These are phyloP conservation scores for Posidonia oceanica DNA, from an alignment of 116 monocot species.

Conservation along the genomic window DNA sequence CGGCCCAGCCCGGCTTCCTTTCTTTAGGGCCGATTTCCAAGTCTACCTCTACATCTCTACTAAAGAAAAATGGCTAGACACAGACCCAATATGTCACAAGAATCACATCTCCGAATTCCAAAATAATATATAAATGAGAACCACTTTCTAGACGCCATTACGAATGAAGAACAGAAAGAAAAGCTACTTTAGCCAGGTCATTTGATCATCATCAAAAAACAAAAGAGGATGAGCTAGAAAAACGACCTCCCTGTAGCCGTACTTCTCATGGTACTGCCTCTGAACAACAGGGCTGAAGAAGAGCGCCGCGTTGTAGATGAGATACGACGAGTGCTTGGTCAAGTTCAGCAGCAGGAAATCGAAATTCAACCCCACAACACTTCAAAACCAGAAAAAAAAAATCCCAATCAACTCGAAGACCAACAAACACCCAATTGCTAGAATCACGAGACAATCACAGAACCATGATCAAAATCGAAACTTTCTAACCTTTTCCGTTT, in stretches of 20 bases:
- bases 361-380: constrained; percentile 94
- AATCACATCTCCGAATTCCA: no score
- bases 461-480: constrained; percentile 7
- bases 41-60: no score
- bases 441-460: neutral
- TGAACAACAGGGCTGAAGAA: constrained; percentile 85
- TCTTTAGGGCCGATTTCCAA: no score
- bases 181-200: no score
- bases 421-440: neutral
- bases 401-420: neutral
- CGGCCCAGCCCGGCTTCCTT: no score
- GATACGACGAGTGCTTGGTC: constrained; percentile 89
- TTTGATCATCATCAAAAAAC: no score
- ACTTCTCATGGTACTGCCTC: constrained; percentile 77
- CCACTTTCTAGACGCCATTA: no score
- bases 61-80: no score
- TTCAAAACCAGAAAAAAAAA: constrained; percentile 18
- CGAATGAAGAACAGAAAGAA: no score
- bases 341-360: constrained; percentile 91
- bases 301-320: constrained; percentile 80
- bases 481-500: constrained; percentile 65
- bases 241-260: constrained; percentile 59
- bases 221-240: neutral
- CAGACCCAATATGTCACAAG: no score
- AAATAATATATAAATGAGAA: no score